Evolutionary conservation across 257 asterid genomes (phyloP), one percentile per base, ranked within the genome.

Genomic region (Verbascum thapsus): DNA sequence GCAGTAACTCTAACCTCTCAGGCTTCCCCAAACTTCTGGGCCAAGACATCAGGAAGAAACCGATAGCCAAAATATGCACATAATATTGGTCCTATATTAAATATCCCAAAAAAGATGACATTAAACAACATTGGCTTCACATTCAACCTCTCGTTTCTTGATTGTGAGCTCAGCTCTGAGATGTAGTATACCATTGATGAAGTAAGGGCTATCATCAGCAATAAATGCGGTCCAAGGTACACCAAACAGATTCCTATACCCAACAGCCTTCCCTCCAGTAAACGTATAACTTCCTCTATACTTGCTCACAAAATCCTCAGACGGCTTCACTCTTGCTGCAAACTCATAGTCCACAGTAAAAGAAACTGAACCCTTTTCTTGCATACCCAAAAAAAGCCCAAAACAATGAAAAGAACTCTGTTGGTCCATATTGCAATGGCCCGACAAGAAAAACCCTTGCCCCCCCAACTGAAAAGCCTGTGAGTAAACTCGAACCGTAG

Each of bases 401-500:
- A 91, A 91, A 58, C 95, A 86, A 53, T 82, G 88, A 68, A 64
- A 74, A 19, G 72, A 16, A 64, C 78, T 71, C 35, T 71, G 84
- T 70, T 84, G 96, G 42, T 88, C 98, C 95, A 80, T 68, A 59
- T 85, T 84, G 83, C 98, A 91, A 26, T 81, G 95, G 10, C 96
- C 96, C 2, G 95, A 84, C 69, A 91, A 58, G 80, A 86, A 88
- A 64, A 91, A 88, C 0, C 92, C 95, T 53, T 85, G 96, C 49
- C 96, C 95, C 0, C 96, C 96, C 65, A 91, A 60, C 73, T 85
- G 95, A 64, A 91, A 91, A 3, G 95, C 95, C 80, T 91, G 96
- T 0, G 96, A 86, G 74, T 84, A 85, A 47, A 86, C 73, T 23
- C 90, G 76, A 2, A 95, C 96, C 0, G 85, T 32, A 3, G 96